phyloP scores from a whole-genome alignment of 805 yeast species.

The Candida ipomoeae region DNA sequence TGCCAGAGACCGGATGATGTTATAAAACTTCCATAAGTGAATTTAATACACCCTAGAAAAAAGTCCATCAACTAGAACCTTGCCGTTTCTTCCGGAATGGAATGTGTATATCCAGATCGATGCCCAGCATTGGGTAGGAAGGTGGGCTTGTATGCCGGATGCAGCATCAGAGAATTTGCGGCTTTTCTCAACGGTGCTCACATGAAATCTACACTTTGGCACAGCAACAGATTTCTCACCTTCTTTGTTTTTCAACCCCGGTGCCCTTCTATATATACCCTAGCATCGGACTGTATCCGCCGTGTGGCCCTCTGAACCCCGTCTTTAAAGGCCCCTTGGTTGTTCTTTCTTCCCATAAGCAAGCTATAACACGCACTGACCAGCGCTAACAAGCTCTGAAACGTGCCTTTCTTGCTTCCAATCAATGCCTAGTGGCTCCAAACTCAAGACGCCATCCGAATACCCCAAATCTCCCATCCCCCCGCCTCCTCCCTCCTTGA shows the following conservation, averaged over 20 bases:
- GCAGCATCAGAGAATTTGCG: constrained; percentile 3
- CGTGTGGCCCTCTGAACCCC: background rate
- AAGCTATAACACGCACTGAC: background rate
- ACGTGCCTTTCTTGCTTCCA: constrained; percentile 1
- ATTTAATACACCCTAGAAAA: too few species aligned
- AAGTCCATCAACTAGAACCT: background rate
- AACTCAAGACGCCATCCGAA: constrained; percentile 4
- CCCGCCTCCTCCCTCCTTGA: constrained; percentile 12
- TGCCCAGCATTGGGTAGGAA: background rate
- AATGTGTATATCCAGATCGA: background rate
- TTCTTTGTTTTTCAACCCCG: background rate
- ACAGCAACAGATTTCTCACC: background rate
- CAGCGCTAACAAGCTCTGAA: background rate
- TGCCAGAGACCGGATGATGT: too few species aligned
- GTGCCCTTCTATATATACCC: background rate
- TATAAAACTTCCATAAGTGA: too few species aligned
- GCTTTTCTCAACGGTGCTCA: constrained; percentile 4
- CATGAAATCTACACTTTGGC: background rate
- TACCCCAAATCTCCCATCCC: constrained; percentile 1
- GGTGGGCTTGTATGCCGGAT: constrained; percentile 1
- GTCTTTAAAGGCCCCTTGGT: background rate
- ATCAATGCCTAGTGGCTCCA: constrained; percentile 8
- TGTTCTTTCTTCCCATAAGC: background rate
- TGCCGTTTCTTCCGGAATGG: background rate
- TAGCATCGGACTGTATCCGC: background rate